Conservation (phyloP, 2,329 filamentous ascomycete species). For the Alternaria dauci region DNA sequence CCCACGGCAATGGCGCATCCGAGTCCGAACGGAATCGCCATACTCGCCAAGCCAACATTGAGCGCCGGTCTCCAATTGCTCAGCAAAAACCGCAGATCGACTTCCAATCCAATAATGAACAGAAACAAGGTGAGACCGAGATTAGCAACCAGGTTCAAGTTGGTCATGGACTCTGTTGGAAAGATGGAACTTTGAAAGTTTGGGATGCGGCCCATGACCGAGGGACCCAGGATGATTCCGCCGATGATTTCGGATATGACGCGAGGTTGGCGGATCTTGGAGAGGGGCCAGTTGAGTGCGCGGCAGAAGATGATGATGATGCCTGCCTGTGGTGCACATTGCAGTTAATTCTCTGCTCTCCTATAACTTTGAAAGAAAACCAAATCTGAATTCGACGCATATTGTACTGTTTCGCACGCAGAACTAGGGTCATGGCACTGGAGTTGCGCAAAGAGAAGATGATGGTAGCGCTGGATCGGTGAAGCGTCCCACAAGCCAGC, state of each 20-base stretch:
- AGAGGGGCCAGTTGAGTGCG: constrained; percentile 77
- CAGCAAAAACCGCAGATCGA: constrained; percentile 78
- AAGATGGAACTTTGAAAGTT: constrained; percentile 81
- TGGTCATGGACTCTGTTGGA: constrained; percentile 75
- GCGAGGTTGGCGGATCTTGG: constrained; percentile 78
- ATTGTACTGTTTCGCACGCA: neutral
- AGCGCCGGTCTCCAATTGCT: constrained; percentile 83
- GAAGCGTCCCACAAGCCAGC: neutral
- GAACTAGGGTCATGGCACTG: neutral
- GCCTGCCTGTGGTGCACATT: constrained; percentile 60
- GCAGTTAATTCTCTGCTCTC: neutral
- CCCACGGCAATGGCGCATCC: constrained; percentile 84
- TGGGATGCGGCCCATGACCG: constrained; percentile 86
- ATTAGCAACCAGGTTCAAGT: constrained; percentile 80
- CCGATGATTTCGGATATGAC: constrained; percentile 87
- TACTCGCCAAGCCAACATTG: constrained; percentile 79
- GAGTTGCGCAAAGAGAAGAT: neutral
- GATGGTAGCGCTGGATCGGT: neutral
- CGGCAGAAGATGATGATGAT: constrained; percentile 81
- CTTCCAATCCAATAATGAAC: constrained; percentile 87
- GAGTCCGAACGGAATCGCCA: constrained; percentile 82
- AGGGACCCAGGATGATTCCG: constrained; percentile 85
- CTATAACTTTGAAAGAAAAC: neutral
- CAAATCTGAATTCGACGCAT: neutral
- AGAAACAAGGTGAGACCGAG: constrained; percentile 84